Evolutionary conservation across 768 basidiomycete species (phyloP).

Genomic region (Mycena amicta): DNA sequence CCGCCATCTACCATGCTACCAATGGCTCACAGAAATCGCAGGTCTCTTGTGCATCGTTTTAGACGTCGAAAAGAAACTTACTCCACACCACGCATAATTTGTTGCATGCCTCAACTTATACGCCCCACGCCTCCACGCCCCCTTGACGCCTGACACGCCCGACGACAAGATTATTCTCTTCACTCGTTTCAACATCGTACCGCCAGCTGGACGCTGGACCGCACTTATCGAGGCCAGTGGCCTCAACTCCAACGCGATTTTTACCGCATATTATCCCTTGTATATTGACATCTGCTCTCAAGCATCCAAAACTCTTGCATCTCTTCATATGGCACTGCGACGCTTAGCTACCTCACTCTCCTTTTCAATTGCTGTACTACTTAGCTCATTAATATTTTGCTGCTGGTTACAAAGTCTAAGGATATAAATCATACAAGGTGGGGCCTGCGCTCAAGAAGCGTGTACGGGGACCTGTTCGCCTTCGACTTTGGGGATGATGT

Average conservation of each 20-base stretch:
- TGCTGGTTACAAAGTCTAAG: background rate
- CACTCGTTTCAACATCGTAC: background rate
- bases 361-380: slow-evolving; percentile 33
- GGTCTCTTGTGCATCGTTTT: slow-evolving; percentile 16
- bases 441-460: slow-evolving; percentile 3
- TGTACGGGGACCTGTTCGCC: slow-evolving; percentile 15
- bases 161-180: background rate
- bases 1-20: no score
- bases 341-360: slow-evolving; percentile 28
- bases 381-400: slow-evolving; percentile 33
- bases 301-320: slow-evolving; percentile 19
- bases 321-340: slow-evolving; percentile 25
- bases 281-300: slow-evolving; percentile 4
- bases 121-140: slow-evolving; percentile 5
- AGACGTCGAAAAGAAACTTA: slow-evolving; percentile 18
- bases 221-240: slow-evolving; percentile 9
- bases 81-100: slow-evolving; percentile 23
- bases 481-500: slow-evolving; percentile 60
- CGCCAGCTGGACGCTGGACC: background rate
- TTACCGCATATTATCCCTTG: slow-evolving; percentile 7
- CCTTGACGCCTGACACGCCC: slow-evolving; percentile 2
- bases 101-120: slow-evolving; percentile 18
- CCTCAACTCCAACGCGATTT: background rate
- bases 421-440: background rate
- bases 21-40: slow-evolving; percentile 31